A percentile compares a stretch with the other conserved stretches of the same genome.
These are phyloP conservation scores for Talaromyces proteolyticus DNA, from an alignment of 495 filamentous ascomycete genomes.

Conservation along the genomic window DNA sequence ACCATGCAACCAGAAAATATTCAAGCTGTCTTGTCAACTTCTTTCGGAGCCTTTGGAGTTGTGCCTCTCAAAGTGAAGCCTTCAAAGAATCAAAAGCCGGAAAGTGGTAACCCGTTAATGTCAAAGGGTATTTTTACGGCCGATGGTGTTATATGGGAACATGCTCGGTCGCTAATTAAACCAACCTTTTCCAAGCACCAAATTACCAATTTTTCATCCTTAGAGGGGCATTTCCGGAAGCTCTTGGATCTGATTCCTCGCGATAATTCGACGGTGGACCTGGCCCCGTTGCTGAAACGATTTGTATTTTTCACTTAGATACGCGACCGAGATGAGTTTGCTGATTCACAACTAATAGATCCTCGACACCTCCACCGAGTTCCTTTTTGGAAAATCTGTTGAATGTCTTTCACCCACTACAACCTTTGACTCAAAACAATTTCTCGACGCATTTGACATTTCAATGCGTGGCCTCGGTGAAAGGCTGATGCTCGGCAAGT, in stretches of 20 bases:
- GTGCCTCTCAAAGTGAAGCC: conserved; percentile 36
- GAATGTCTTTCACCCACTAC: conserved; percentile 22
- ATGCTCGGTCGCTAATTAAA: conserved; percentile 54
- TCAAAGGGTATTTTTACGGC: conserved; percentile 68
- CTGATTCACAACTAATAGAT: conserved; percentile 30
- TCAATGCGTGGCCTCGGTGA: conserved; percentile 30
- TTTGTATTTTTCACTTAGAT: conserved; percentile 1
- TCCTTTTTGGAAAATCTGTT: conserved; percentile 60
- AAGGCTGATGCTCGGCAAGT: conserved; percentile 28
- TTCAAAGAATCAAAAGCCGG: conserved; percentile 18
- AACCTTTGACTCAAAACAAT: conserved; percentile 11
- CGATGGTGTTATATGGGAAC: conserved; percentile 60
- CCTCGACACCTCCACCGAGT: conserved; percentile 66
- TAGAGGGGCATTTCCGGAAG: conserved; percentile 54
- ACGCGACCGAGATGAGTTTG: neutral
- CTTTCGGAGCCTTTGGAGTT: conserved; percentile 56
- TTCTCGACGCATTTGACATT: conserved; percentile 21
- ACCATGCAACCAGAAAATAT: conserved; percentile 60
- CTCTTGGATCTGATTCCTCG: conserved; percentile 37
- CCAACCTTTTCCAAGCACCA: conserved; percentile 59
- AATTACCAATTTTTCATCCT: conserved; percentile 50
- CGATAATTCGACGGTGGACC: conserved; percentile 14
- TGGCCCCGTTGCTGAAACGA: conserved; percentile 45
- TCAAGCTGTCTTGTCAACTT: conserved; percentile 52
- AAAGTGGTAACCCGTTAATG: conserved; percentile 44